Percentiles rank a stretch among this genome's conserved stretches.
These are phyloP conservation scores for Psilocybe azurescens DNA, from an alignment of 768 basidiomycete species.

Conservation along the genomic window DNA sequence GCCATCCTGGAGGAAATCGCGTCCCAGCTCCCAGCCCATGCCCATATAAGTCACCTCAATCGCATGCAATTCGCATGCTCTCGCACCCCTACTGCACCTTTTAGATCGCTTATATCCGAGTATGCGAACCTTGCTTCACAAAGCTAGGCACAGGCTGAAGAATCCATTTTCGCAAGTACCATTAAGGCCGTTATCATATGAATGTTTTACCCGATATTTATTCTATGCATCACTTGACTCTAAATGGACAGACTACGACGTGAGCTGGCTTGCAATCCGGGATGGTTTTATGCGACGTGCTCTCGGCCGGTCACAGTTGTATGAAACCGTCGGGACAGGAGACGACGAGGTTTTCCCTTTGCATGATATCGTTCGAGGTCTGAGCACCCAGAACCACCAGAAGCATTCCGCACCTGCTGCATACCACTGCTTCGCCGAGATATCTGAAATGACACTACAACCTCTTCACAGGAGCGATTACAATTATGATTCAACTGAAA, in stretches of 20 bases:
- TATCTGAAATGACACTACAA: background rate
- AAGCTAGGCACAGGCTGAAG: background rate
- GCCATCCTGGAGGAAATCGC: background rate
- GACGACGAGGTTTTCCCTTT: background rate
- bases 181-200: background rate
- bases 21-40: constrained; percentile 12
- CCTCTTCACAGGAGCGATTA: background rate
- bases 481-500: background rate
- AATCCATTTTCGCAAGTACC: background rate
- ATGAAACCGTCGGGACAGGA: background rate
- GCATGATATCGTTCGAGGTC: background rate
- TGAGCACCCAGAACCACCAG: background rate
- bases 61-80: constrained; percentile 10
- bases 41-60: constrained; percentile 23
- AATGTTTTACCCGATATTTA: background rate
- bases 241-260: background rate
- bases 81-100: background rate
- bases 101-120: background rate
- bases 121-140: background rate
- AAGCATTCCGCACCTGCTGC: background rate
- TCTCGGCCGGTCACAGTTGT: background rate
- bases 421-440: background rate
- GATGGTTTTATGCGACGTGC: constrained; percentile 2
- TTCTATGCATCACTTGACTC: background rate
- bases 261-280: constrained; percentile 1